A percentile compares a stretch with the other conserved stretches of the same genome.
Evolutionary conservation across 23 red algal genomes (phyloP).

Genomic region (Porphyridium purpureum): DNA sequence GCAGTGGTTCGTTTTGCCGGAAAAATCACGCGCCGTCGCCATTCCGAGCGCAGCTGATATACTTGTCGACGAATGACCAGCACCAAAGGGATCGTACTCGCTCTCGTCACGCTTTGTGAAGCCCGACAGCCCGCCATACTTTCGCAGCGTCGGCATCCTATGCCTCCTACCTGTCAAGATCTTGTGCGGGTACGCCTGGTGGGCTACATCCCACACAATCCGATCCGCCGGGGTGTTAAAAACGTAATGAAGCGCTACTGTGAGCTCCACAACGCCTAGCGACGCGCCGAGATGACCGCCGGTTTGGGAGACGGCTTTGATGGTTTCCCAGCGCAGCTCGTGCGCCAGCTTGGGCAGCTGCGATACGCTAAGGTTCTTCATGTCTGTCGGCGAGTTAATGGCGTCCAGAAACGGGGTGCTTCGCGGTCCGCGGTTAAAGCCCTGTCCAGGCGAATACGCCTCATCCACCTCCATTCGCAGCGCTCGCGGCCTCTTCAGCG

Average conservation of each 20-base stretch:
- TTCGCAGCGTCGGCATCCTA: constrained; percentile 71
- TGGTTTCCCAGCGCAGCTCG: constrained; percentile 85
- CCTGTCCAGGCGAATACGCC: constrained; percentile 1
- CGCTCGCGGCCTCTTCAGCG: too few species aligned
- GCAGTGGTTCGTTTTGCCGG: constrained; percentile 36
- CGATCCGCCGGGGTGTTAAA: constrained; percentile 88
- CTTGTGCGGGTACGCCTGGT: constrained; percentile 98
- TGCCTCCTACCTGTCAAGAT: constrained; percentile 86
- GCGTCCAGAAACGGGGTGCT: constrained; percentile 69
- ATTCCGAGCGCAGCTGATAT: constrained; percentile 89
- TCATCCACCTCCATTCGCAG: too few species aligned
- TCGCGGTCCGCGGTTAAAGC: constrained; percentile 12
- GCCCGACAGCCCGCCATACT: constrained; percentile 51
- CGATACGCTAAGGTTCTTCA: constrained; percentile 21
- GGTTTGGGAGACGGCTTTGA: constrained; percentile 59
- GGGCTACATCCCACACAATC: constrained; percentile 92
- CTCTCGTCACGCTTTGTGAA: constrained; percentile 87
- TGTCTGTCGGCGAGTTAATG: constrained; percentile 28
- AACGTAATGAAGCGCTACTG: constrained; percentile 82
- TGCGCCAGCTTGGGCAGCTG: constrained; percentile 41
- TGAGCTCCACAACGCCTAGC: constrained; percentile 90
- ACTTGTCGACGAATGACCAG: constrained; percentile 76
- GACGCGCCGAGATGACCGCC: constrained; percentile 92
- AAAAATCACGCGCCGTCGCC: constrained; percentile 67
- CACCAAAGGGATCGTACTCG: constrained; percentile 85